phyloP scores from a whole-genome alignment of 208 protist genomes.

The Acanthamoeba culbertsoni region DNA sequence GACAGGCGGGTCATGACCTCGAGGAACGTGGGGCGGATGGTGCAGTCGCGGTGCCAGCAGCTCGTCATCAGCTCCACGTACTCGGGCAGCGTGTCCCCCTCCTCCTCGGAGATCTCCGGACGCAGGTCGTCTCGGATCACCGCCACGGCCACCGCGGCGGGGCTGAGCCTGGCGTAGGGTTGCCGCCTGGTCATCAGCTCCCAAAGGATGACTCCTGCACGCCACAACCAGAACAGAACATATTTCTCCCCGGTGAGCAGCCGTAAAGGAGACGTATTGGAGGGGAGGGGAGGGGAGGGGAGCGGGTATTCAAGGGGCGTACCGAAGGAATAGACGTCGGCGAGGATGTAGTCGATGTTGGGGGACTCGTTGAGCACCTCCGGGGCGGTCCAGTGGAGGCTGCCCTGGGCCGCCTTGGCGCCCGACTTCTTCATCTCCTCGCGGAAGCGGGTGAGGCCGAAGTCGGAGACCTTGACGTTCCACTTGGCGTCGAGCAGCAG shows the following conservation, averaged over 20 bases:
- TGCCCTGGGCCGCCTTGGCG: slow-evolving; percentile 1
- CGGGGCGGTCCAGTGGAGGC: slow-evolving; percentile 31
- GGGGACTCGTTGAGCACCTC: slow-evolving; percentile 19
- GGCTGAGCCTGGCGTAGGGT: not conserved
- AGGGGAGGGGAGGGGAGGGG: too few relatives aligned
- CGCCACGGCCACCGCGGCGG: slow-evolving; percentile 9
- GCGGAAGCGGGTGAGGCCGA: slow-evolving; percentile 1
- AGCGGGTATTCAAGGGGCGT: too few relatives aligned
- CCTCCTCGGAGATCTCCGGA: not conserved
- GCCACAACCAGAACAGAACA: too few relatives aligned
- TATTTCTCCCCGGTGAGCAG: too few relatives aligned
- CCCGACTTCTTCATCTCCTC: slow-evolving; percentile 18
- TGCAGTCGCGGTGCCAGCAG: not conserved
- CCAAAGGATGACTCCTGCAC: slow-evolving; percentile 16
- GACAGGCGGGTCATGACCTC: not conserved
- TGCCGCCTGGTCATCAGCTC: not conserved
- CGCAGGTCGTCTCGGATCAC: slow-evolving; percentile 20
- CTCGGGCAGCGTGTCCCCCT: not conserved
- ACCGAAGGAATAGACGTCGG: slow-evolving; percentile 14
- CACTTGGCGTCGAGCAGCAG: slow-evolving; percentile 30
- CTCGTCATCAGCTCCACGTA: not conserved
- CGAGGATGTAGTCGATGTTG: not conserved
- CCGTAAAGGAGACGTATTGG: too few relatives aligned
- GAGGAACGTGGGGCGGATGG: slow-evolving; percentile 12
- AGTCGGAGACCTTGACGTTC: not conserved